phyloP scores from a whole-genome alignment of 2,329 filamentous ascomycete species.

The Penicillium sp. region DNA sequence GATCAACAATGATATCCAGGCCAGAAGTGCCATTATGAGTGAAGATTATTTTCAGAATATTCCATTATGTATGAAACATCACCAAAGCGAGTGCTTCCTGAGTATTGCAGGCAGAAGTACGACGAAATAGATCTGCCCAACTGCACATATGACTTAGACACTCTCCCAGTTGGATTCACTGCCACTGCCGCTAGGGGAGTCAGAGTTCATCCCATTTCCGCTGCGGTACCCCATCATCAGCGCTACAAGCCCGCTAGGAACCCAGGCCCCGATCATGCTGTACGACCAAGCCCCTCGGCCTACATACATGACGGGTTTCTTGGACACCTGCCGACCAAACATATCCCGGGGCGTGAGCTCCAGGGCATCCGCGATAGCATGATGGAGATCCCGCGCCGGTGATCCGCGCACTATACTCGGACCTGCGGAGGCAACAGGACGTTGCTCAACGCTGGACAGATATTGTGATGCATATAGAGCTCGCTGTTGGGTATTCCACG shows the following conservation, averaged over 20 bases:
- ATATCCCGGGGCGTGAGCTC: slow-evolving; percentile 47
- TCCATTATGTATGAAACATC: slow-evolving; percentile 17
- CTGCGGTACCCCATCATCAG: slow-evolving; percentile 84
- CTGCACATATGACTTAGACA: slow-evolving; percentile 15
- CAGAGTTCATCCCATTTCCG: slow-evolving; percentile 19
- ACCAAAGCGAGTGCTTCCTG: slow-evolving; percentile 2
- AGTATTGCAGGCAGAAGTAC: slow-evolving; percentile 3
- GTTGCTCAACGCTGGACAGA: slow-evolving; percentile 44
- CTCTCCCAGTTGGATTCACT: slow-evolving; percentile 39
- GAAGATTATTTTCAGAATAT: slow-evolving; percentile 13
- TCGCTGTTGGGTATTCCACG: slow-evolving; percentile 59
- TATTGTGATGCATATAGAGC: slow-evolving; percentile 44
- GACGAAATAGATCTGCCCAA: not conserved
- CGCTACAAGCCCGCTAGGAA: slow-evolving; percentile 72
- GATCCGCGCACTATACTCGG: slow-evolving; percentile 56
- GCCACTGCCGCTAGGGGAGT: slow-evolving; percentile 30
- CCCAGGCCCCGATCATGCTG: slow-evolving; percentile 76
- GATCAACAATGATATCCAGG: slow-evolving; percentile 3
- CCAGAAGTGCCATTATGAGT: slow-evolving; percentile 12
- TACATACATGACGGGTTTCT: slow-evolving; percentile 64
- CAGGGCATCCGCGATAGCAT: slow-evolving; percentile 85
- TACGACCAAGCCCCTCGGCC: slow-evolving; percentile 82
- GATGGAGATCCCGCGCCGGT: slow-evolving; percentile 73
- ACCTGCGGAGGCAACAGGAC: slow-evolving; percentile 38
- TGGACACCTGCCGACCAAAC: slow-evolving; percentile 37